These are phyloP conservation scores for Cladosporium sp. DNA, from an alignment of 2,329 filamentous ascomycete species.

Conservation along the genomic window DNA sequence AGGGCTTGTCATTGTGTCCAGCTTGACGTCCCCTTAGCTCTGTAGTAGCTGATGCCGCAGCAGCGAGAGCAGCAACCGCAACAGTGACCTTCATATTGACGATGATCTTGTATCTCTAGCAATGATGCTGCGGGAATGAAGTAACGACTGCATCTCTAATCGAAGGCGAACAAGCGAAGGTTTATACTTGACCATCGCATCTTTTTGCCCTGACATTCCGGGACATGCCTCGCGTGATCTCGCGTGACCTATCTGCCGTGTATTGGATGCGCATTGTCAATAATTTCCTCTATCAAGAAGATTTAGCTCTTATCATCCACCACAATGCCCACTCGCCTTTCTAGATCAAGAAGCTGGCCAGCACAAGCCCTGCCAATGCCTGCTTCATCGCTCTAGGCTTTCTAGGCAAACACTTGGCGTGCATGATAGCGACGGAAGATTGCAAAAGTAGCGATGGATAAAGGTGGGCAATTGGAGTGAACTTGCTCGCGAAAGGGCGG, in stretches of 20 bases:
- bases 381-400: constrained; percentile 16
- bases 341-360: constrained; percentile 13
- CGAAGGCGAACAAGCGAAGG: not conserved
- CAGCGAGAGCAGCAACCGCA: constrained; percentile 14
- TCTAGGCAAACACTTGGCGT: constrained; percentile 11
- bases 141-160: not conserved
- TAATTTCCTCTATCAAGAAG: not conserved
- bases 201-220: not conserved
- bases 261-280: constrained; percentile 10
- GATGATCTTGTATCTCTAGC: not conserved
- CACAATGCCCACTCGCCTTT: not conserved
- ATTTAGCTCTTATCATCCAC: not conserved
- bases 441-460: constrained; percentile 4
- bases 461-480: constrained; percentile 1
- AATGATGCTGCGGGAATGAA: not conserved
- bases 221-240: not conserved
- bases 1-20: constrained; percentile 16
- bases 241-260: not conserved
- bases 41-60: constrained; percentile 12
- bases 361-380: constrained; percentile 17
- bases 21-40: constrained; percentile 12
- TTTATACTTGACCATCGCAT: constrained; percentile 12
- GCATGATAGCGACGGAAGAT: constrained; percentile 7
- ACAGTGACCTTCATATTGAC: constrained; percentile 19
- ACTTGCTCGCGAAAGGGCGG: not conserved